A percentile compares a stretch with the other conserved stretches of the same genome.
Conservation (phyloP, 805 yeast genomes). For the Lachancea meyersii region DNA sequence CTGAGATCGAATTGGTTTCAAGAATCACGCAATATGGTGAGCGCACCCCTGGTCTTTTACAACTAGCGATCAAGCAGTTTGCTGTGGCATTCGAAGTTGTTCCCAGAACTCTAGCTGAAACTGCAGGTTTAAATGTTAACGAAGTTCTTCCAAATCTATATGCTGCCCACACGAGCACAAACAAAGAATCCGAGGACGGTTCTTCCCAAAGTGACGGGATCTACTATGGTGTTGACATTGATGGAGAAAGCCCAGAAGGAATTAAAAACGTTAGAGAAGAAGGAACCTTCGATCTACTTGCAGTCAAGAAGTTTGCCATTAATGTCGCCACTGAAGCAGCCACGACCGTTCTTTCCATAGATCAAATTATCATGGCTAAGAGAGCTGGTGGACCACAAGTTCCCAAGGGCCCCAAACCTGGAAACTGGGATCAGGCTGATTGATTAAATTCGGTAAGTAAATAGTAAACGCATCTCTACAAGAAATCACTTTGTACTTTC, state of each 20-base stretch:
- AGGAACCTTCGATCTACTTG: constrained; percentile 71
- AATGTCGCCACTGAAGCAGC: constrained; percentile 95
- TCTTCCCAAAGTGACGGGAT: constrained; percentile 24
- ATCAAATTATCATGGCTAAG: constrained; percentile 97
- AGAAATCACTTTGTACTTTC: constrained; percentile 1
- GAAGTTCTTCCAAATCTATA: constrained; percentile 86
- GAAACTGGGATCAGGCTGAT: constrained; percentile 95
- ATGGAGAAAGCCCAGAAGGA: constrained; percentile 62
- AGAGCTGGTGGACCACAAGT: constrained; percentile 99
- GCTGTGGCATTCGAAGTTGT: constrained; percentile 93
- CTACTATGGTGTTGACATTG: constrained; percentile 68
- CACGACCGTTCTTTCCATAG: constrained; percentile 80
- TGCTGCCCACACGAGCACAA: constrained; percentile 62
- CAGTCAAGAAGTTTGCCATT: constrained; percentile 80
- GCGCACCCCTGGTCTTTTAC: constrained; percentile 85
- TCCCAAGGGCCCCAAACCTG: constrained; percentile 70
- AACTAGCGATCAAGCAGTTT: constrained; percentile 87
- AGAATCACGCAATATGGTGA: constrained; percentile 82
- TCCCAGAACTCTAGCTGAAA: constrained; percentile 89
- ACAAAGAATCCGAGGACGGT: constrained; percentile 8
- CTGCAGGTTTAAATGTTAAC: constrained; percentile 85
- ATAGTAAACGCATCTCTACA: background rate
- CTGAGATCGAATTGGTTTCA: constrained; percentile 81
- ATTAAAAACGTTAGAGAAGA: constrained; percentile 61
- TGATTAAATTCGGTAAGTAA: constrained; percentile 27